A percentile compares a stretch with the other conserved stretches of the same genome.
These are phyloP conservation scores for Scleroderma bovista DNA, from an alignment of 768 basidiomycete species.

Conservation along the genomic window DNA sequence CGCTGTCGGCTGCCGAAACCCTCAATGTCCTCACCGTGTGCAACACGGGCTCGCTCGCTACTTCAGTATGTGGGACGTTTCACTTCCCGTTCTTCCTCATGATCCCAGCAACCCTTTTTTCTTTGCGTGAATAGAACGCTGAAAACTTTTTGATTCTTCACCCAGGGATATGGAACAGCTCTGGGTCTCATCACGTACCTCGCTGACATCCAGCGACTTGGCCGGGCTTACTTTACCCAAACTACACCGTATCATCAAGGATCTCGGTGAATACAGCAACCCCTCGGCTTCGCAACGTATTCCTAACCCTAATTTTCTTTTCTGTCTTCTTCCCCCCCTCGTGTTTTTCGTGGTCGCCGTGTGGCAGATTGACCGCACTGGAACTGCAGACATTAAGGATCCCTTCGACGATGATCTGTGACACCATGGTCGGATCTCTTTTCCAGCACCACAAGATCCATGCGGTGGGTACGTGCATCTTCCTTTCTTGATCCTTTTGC, in stretches of 20 bases:
- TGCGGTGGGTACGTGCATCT: constrained; percentile 56
- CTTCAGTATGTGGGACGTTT: constrained; percentile 55
- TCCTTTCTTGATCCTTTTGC: background rate
- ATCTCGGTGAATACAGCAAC: constrained; percentile 45
- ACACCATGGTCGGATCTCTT: constrained; percentile 94
- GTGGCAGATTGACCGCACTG: constrained; percentile 72
- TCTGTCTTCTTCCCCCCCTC: background rate
- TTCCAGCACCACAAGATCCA: constrained; percentile 85
- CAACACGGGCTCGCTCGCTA: constrained; percentile 95
- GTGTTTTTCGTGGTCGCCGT: background rate
- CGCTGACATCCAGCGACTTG: constrained; percentile 69
- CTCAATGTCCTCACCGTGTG: constrained; percentile 90
- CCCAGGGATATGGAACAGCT: constrained; percentile 93
- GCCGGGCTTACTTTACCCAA: constrained; percentile 88
- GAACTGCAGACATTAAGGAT: constrained; percentile 83
- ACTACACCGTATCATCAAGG: constrained; percentile 95
- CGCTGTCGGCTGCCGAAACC: constrained; percentile 35
- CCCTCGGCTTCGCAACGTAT: background rate
- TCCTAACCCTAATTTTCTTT: background rate
- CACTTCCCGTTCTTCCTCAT: background rate
- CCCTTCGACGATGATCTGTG: constrained; percentile 91
- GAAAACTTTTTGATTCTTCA: background rate
- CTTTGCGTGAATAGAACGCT: constrained; percentile 1
- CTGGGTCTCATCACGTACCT: constrained; percentile 90
- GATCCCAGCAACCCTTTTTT: background rate